These are phyloP conservation scores for Cercospora sp. DNA, from an alignment of 2,329 filamentous ascomycete genomes.

Conservation along the genomic window DNA sequence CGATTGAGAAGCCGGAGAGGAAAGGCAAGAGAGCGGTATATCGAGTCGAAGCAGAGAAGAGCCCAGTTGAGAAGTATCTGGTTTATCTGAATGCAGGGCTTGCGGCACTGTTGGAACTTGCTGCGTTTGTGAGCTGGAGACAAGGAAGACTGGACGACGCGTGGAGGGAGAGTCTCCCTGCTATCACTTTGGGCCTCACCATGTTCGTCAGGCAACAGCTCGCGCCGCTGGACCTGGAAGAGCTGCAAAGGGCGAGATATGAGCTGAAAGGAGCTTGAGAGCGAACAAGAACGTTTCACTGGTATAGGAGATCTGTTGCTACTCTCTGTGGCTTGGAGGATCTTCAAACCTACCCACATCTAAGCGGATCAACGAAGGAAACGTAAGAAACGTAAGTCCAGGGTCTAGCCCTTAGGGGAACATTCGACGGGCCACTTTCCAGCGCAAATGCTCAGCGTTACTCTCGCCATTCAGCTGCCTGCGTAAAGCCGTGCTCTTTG, in stretches of 20 bases:
- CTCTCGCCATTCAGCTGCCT: constrained; percentile 22
- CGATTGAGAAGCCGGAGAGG: constrained; percentile 52
- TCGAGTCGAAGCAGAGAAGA: constrained; percentile 32
- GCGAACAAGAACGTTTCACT: background rate
- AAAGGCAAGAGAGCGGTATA: constrained; percentile 37
- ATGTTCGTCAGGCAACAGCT: constrained; percentile 61
- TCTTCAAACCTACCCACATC: too few relatives aligned
- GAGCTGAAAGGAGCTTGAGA: constrained; percentile 56
- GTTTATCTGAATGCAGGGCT: constrained; percentile 62
- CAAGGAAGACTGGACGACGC: constrained; percentile 33
- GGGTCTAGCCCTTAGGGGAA: too few relatives aligned
- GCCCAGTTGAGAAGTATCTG: constrained; percentile 59
- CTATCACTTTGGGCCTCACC: constrained; percentile 60
- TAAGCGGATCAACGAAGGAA: too few relatives aligned
- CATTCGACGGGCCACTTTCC: too few relatives aligned
- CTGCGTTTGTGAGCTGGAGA: constrained; percentile 46
- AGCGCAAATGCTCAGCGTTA: background rate
- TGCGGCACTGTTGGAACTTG: constrained; percentile 53
- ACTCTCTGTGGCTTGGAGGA: too few relatives aligned
- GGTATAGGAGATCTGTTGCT: too few relatives aligned
- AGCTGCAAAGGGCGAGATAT: constrained; percentile 33
- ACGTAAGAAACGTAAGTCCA: too few relatives aligned
- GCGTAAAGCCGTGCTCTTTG: constrained; percentile 34
- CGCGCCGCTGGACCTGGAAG: constrained; percentile 30
- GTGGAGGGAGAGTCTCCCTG: constrained; percentile 44